Conservation (phyloP, 768 basidiomycete species). For the Leucocoprinus leucothites region DNA sequence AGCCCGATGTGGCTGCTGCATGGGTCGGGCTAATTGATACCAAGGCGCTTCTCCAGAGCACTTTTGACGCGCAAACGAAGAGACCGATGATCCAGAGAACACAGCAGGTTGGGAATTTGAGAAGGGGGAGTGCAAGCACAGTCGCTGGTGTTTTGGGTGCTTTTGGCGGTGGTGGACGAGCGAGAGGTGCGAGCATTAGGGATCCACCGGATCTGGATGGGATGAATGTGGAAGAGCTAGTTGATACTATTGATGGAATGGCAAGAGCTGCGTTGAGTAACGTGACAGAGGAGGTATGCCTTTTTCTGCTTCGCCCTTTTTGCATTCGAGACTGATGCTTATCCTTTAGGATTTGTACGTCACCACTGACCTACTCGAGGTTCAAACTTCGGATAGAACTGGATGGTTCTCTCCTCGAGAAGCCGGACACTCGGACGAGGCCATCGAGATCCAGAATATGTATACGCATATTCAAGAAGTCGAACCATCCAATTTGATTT, state of each 20-base stretch:
- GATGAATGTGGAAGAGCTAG: conserved; percentile 65
- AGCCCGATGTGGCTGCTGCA: conserved; percentile 42
- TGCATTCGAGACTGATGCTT: not conserved
- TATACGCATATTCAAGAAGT: conserved; percentile 71
- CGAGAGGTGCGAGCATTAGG: conserved; percentile 34
- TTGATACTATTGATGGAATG: conserved; percentile 78
- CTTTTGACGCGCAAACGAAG: conserved; percentile 55
- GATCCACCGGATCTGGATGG: conserved; percentile 63
- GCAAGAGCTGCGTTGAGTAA: conserved; percentile 71
- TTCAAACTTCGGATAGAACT: conserved; percentile 73
- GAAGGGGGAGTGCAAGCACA: conserved; percentile 7
- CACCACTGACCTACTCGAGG: conserved; percentile 75
- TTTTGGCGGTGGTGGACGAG: conserved; percentile 23
- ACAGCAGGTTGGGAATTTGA: not conserved
- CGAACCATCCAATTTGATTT: conserved; percentile 68
- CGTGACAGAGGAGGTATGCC: conserved; percentile 68
- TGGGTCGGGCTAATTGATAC: conserved; percentile 44
- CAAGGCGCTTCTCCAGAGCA: conserved; percentile 34
- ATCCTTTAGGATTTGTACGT: conserved; percentile 66
- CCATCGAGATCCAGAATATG: conserved; percentile 76
- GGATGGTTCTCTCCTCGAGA: conserved; percentile 76
- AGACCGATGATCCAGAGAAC: conserved; percentile 42
- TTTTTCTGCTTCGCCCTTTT: not conserved
- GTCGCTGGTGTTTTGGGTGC: conserved; percentile 13
- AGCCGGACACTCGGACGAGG: conserved; percentile 49